Evolutionary conservation across 208 protist genomes (phyloP).

Genomic region (Crithidia bombi): DNA sequence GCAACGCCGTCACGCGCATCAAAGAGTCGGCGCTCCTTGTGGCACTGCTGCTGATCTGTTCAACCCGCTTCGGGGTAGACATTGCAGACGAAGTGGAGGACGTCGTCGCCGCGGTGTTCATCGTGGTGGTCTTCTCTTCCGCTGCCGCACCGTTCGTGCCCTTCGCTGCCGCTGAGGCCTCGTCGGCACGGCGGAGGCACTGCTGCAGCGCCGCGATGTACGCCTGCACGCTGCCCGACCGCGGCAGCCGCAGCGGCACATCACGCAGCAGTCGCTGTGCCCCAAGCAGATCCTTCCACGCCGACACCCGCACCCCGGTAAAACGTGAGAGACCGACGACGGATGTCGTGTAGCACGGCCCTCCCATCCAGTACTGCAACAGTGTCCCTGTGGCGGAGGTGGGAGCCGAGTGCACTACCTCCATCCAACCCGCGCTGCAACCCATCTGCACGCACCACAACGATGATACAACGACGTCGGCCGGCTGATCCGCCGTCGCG

Average conservation of each 20-base stretch:
- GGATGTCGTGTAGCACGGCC: conserved; percentile 48
- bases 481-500: neutral
- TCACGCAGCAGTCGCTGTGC: conserved; percentile 12
- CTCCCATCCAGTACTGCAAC: conserved; percentile 38
- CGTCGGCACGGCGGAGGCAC: neutral
- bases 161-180: neutral
- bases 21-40: conserved; percentile 1
- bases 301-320: conserved; percentile 13
- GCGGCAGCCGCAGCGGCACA: conserved; percentile 35
- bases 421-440: conserved; percentile 16
- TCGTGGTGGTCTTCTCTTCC: neutral
- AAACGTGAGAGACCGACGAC: conserved; percentile 34
- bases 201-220: conserved; percentile 25
- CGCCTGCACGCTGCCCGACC: conserved; percentile 35
- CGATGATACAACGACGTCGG: conserved; percentile 41
- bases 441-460: conserved; percentile 47
- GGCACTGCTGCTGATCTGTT: neutral
- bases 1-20: conserved; percentile 33
- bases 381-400: conserved; percentile 19
- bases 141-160: neutral
- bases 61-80: neutral
- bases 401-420: conserved; percentile 5
- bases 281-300: conserved; percentile 16
- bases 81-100: conserved; percentile 11
- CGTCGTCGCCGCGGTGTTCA: neutral